Conservation (phyloP, 768 basidiomycete genomes). For the Strobilomyces confusus region DNA sequence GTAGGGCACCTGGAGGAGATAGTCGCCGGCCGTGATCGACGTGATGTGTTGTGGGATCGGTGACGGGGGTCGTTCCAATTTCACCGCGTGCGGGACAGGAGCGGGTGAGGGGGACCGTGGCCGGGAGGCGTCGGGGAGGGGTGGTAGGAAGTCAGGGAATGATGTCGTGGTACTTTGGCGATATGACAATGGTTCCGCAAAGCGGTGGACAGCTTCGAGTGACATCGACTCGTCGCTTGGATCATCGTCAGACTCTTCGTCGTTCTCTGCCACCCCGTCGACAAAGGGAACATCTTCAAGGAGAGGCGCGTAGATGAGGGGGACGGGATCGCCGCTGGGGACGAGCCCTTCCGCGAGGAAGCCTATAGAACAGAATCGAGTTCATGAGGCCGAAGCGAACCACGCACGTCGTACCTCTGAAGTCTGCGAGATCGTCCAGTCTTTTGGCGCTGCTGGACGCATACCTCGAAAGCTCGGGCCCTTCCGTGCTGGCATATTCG, state of each 20-base stretch:
- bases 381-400: neutral
- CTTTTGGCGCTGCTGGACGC: constrained; percentile 58
- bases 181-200: constrained; percentile 24
- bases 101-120: constrained; percentile 35
- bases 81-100: constrained; percentile 31
- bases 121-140: constrained; percentile 30
- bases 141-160: constrained; percentile 32
- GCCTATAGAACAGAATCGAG: constrained; percentile 40
- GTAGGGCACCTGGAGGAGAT: constrained; percentile 61
- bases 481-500: constrained; percentile 66
- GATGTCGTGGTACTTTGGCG: constrained; percentile 32
- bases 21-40: constrained; percentile 54
- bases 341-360: constrained; percentile 57
- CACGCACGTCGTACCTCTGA: constrained; percentile 52
- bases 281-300: constrained; percentile 17
- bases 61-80: constrained; percentile 33
- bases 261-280: constrained; percentile 30
- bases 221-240: constrained; percentile 11
- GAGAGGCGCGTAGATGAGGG: constrained; percentile 44
- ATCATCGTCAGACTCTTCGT: constrained; percentile 28
- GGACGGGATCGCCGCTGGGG: constrained; percentile 53
- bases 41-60: constrained; percentile 42
- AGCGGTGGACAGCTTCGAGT: constrained; percentile 20
- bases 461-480: constrained; percentile 64
- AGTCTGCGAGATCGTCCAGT: constrained; percentile 69